phyloP scores from a whole-genome alignment of 306 rosid species.

The Prunus mira region DNA sequence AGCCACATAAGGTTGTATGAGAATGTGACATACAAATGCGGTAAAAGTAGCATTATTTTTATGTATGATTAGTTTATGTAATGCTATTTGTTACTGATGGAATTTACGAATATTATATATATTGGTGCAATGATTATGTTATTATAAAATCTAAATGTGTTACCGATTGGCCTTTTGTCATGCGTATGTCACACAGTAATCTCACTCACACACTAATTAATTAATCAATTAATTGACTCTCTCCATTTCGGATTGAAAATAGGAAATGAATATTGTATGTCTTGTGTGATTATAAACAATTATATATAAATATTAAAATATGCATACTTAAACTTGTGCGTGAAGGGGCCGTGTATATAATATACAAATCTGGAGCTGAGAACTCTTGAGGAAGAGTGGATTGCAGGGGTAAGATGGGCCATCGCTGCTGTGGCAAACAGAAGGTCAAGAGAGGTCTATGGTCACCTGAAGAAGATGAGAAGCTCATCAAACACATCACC shows the following conservation, averaged over 20 bases:
- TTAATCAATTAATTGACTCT: background rate
- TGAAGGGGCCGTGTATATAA: conserved; percentile 15
- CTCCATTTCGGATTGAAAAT: background rate
- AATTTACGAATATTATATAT: too few species aligned
- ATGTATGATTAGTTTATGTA: too few species aligned
- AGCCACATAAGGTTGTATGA: too few species aligned
- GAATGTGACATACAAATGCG: too few species aligned
- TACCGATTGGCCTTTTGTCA: background rate
- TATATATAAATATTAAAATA: background rate
- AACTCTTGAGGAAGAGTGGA: background rate
- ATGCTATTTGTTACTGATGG: too few species aligned
- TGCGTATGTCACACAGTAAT: conserved; percentile 1
- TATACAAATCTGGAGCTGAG: background rate
- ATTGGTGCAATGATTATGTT: too few species aligned
- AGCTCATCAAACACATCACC: conserved; percentile 42
- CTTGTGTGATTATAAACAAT: background rate
- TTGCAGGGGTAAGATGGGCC: conserved; percentile 21
- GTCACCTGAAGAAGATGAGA: conserved; percentile 66
- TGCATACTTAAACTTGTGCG: background rate
- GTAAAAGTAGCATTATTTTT: too few species aligned
- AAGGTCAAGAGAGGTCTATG: conserved; percentile 56
- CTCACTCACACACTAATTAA: background rate
- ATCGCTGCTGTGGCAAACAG: conserved; percentile 49
- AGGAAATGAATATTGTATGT: background rate
- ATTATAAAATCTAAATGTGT: too few species aligned